Percentiles rank a stretch among this genome's conserved stretches.
These are phyloP conservation scores for Fusarium sublunatum DNA, from an alignment of 2,329 filamentous ascomycete species.

Conservation along the genomic window DNA sequence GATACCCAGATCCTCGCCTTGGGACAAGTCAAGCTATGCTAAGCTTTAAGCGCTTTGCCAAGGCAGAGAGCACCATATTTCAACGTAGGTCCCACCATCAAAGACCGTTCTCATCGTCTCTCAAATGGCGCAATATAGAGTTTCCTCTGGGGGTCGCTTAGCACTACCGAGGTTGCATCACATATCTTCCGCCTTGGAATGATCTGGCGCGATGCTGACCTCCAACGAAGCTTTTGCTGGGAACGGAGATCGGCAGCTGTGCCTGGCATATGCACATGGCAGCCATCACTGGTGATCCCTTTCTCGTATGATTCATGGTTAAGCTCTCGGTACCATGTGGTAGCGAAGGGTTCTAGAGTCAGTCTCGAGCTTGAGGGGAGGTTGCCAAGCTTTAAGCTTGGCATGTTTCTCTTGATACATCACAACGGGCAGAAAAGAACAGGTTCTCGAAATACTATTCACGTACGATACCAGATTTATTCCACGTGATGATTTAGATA, in stretches of 20 bases:
- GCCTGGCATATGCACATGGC: neutral
- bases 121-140: neutral
- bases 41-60: neutral
- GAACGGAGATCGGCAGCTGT: conserved; percentile 17
- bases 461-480: no score
- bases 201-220: neutral
- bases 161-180: conserved; percentile 22
- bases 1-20: no score
- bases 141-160: neutral
- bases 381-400: neutral
- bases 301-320: conserved; percentile 8
- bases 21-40: neutral
- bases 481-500: no score
- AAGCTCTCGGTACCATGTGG: conserved; percentile 5
- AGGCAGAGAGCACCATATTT: neutral
- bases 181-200: conserved; percentile 1
- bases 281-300: neutral
- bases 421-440: no score
- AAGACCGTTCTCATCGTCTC: conserved; percentile 11
- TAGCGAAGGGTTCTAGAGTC: conserved; percentile 6
- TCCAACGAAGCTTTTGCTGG: neutral
- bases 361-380: neutral
- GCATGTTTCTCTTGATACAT: neutral
- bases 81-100: neutral
- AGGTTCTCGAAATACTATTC: no score